Evolutionary conservation across 257 asterid genomes (phyloP).

Genomic region (Solanum dulcamara): DNA sequence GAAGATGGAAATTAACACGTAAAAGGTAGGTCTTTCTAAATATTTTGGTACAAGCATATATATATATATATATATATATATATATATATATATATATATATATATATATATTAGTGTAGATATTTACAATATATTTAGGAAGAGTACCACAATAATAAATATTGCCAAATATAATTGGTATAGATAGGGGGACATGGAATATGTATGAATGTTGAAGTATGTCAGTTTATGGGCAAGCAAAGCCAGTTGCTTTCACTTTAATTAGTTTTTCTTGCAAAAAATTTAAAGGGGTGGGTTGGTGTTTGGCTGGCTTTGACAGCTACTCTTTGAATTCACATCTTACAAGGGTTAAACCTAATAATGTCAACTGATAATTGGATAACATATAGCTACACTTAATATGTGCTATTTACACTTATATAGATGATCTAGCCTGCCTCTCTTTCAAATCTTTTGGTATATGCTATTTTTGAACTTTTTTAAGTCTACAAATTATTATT

Average conservation of each 20-base stretch:
- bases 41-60: background rate
- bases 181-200: background rate
- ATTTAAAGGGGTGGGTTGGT: background rate
- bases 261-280: background rate
- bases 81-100: background rate
- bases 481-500: background rate
- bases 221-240: slow-evolving; percentile 35
- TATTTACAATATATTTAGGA: background rate
- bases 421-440: background rate
- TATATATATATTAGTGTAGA: background rate
- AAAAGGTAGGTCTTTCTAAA: background rate
- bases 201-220: background rate
- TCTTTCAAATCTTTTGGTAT: background rate
- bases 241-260: slow-evolving; percentile 29
- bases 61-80: background rate
- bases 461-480: background rate
- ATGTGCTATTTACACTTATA: background rate
- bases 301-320: background rate
- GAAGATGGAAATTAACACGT: background rate
- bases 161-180: background rate
- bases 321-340: background rate
- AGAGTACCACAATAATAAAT: background rate
- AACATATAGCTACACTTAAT: background rate
- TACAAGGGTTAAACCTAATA: background rate
- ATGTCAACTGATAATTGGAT: background rate